Conservation (phyloP, 148 eudicot species). For the Polygonum aviculare region DNA sequence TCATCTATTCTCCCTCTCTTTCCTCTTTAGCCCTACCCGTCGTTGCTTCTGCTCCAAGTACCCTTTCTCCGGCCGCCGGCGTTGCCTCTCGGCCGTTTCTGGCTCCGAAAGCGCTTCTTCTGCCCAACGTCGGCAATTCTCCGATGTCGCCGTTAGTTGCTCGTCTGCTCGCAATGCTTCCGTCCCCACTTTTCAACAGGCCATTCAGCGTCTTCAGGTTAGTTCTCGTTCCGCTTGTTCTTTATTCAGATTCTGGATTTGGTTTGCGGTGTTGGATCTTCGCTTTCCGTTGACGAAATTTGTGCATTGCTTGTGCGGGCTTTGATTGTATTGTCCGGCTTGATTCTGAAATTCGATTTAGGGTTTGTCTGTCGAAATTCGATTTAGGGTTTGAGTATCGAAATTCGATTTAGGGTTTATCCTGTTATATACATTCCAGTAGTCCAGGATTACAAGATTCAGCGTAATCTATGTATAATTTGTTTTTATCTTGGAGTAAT, state of each 20-base stretch:
- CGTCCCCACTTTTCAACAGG: conserved; percentile 85
- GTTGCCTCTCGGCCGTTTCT: conserved; percentile 23
- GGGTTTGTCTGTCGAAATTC: not conserved
- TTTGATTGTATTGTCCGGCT: not conserved
- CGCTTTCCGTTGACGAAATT: not conserved
- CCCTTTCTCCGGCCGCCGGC: conserved; percentile 17
- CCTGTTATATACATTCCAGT: not conserved
- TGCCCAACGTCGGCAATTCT: conserved; percentile 5
- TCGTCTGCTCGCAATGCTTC: conserved; percentile 20
- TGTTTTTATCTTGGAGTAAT: not conserved
- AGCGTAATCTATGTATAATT: not conserved
- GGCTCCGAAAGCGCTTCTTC: conserved; percentile 17
- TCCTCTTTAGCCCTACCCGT: conserved; percentile 25
- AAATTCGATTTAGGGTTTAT: not conserved
- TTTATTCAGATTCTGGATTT: not conserved
- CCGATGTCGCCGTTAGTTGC: conserved; percentile 19
- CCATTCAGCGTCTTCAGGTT: conserved; percentile 97
- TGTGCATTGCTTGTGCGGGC: not conserved
- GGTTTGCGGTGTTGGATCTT: not conserved
- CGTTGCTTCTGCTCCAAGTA: conserved; percentile 13
- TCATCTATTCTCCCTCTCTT: conserved; percentile 24
- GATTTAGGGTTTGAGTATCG: not conserved
- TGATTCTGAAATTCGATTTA: not conserved
- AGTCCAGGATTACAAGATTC: not conserved
- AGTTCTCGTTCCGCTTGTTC: not conserved